A percentile compares a stretch with the other conserved stretches of the same genome.
Evolutionary conservation across 139 green algal genomes (phyloP).

Genomic region (Auxenochlorella pyrenoidosa): DNA sequence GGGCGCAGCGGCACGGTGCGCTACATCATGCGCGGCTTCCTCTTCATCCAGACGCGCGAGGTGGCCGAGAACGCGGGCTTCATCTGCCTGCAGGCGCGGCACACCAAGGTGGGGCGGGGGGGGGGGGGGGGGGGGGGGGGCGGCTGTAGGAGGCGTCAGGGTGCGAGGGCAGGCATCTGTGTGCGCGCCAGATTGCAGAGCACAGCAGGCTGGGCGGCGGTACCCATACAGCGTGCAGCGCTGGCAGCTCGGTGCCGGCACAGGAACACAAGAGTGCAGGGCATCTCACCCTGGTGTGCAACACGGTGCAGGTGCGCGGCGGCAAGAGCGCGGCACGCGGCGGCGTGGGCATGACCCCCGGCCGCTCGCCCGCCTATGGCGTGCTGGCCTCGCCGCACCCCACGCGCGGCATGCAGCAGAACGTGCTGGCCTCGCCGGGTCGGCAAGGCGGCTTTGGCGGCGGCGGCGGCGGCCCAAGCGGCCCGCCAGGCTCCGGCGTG

Average conservation of each 20-base stretch:
- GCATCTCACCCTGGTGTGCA: no score
- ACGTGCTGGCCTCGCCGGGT: conserved; percentile 23
- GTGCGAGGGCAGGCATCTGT: neutral
- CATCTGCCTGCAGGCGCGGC: conserved; percentile 60
- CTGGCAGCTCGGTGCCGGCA: neutral
- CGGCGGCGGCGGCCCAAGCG: conserved; percentile 25
- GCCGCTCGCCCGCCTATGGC: conserved; percentile 27
- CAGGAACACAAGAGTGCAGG: no score
- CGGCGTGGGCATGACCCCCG: conserved; percentile 30
- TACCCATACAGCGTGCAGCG: no score
- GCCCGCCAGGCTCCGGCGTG: neutral
- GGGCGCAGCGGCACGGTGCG: conserved; percentile 76
- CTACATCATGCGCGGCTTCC: conserved; percentile 72
- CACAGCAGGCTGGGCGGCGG: no score
- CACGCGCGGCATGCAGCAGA: conserved; percentile 5
- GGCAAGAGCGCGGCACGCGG: conserved; percentile 27
- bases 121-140: neutral
- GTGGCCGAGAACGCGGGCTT: conserved; percentile 68
- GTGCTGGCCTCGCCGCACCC: conserved; percentile 36
- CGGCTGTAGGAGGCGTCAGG: neutral
- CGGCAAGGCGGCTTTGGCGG: conserved; percentile 23
- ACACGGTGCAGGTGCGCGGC: conserved; percentile 41
- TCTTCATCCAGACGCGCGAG: conserved; percentile 83
- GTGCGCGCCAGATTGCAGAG: neutral
- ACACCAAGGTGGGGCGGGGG: conserved; percentile 43